Evolutionary conservation across 345 rosid species (phyloP).

Genomic region (Microcos paniculata): DNA sequence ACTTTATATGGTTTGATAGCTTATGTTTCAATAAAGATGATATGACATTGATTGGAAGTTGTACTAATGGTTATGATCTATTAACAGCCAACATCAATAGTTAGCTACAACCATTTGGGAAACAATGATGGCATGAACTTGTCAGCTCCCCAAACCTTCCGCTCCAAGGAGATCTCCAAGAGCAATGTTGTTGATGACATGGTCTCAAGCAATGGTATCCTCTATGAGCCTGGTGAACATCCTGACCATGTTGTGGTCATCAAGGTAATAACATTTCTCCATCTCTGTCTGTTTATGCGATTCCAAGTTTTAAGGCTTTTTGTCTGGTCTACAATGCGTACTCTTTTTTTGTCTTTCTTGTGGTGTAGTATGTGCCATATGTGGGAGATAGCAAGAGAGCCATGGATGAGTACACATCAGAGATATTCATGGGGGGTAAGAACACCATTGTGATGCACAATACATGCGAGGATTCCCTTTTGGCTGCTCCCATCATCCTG

Average conservation of each 20-base stretch:
- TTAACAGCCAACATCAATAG: slow-evolving; percentile 89
- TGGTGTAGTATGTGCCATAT: slow-evolving; percentile 80
- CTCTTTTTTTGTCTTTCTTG: slow-evolving; percentile 9
- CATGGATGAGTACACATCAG: slow-evolving; percentile 98
- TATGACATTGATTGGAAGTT: slow-evolving; percentile 10
- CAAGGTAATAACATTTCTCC: slow-evolving; percentile 48
- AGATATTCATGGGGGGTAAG: slow-evolving; percentile 96
- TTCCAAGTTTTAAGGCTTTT: background rate
- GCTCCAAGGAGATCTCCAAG: slow-evolving; percentile 96
- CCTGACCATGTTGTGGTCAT: slow-evolving; percentile 99
- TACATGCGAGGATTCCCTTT: slow-evolving; percentile 94
- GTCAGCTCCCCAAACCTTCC: slow-evolving; percentile 94
- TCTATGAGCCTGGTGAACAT: slow-evolving; percentile 90
- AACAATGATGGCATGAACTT: slow-evolving; percentile 99
- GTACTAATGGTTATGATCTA: background rate
- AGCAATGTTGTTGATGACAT: slow-evolving; percentile 98
- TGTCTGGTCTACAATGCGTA: background rate
- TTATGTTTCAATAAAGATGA: slow-evolving; percentile 1
- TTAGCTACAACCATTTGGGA: slow-evolving; percentile 94
- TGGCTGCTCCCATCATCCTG: slow-evolving; percentile 95
- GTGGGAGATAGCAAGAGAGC: slow-evolving; percentile 99
- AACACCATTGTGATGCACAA: slow-evolving; percentile 93
- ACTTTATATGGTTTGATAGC: background rate
- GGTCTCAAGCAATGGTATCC: slow-evolving; percentile 92
- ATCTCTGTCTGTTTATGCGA: background rate